A percentile compares a stretch with the other conserved stretches of the same genome.
Conservation (phyloP, 2,329 filamentous ascomycete species). For the Alternaria metachromatica region DNA sequence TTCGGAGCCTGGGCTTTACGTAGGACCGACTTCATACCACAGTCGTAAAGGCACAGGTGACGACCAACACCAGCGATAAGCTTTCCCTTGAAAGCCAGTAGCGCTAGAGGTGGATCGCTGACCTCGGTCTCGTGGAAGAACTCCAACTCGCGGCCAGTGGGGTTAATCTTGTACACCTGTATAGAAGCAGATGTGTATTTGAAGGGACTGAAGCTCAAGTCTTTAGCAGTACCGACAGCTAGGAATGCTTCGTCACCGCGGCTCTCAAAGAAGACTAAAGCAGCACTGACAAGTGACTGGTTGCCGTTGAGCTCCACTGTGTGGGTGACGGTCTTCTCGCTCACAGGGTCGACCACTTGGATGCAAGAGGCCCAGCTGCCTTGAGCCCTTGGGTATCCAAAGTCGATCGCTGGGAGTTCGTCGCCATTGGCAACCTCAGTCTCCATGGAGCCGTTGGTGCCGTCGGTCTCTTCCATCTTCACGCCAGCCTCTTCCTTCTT, state of each 20-base stretch:
- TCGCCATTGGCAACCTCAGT: no score
- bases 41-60: conserved; percentile 84
- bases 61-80: conserved; percentile 85
- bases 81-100: conserved; percentile 91
- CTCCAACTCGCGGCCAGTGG: conserved; percentile 85
- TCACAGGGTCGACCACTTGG: conserved; percentile 84
- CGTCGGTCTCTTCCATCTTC: no score
- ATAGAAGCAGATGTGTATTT: conserved; percentile 78
- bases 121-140: conserved; percentile 97
- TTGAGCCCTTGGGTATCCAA: conserved; percentile 83
- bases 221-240: conserved; percentile 92
- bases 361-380: conserved; percentile 97
- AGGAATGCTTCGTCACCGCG: conserved; percentile 85
- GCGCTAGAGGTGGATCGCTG: conserved; percentile 85
- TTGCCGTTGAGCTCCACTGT: conserved; percentile 86
- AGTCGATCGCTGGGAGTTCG: conserved; percentile 77
- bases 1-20: conserved; percentile 83
- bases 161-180: conserved; percentile 88
- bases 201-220: conserved; percentile 80
- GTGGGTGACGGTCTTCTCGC: conserved; percentile 71
- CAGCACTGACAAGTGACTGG: conserved; percentile 86
- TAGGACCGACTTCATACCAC: conserved; percentile 90
- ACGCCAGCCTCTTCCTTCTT: conserved; percentile 28
- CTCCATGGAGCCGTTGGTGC: no score
- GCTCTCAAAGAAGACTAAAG: conserved; percentile 83